Evolutionary conservation across 768 basidiomycete genomes (phyloP).

Genomic region (Rhodotorula graminis): DNA sequence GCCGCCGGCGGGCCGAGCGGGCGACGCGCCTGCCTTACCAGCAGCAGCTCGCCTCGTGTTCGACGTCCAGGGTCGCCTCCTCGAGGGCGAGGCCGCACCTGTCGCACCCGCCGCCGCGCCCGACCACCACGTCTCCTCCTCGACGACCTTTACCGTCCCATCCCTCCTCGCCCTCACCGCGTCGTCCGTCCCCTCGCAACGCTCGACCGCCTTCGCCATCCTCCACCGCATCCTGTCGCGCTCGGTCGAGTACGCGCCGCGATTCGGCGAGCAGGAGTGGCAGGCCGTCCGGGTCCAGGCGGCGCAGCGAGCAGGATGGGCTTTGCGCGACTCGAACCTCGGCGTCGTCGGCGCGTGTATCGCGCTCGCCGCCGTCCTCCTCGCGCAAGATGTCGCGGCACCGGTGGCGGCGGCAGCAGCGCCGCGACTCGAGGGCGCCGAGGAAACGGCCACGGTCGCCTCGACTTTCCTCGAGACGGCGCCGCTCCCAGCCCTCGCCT

Average conservation of each 20-base stretch:
- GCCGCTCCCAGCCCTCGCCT: slow-evolving; percentile 1
- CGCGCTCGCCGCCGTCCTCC: slow-evolving; percentile 1
- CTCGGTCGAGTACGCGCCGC: not conserved
- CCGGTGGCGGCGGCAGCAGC: too few relatives aligned
- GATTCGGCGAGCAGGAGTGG: slow-evolving; percentile 22
- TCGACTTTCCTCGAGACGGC: slow-evolving; percentile 1
- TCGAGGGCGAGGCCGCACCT: not conserved
- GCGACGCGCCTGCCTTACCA: not conserved
- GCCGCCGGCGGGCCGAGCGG: not conserved
- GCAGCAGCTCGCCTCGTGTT: not conserved
- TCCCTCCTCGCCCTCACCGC: slow-evolving; percentile 25
- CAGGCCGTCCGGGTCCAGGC: not conserved
- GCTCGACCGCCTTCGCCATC: slow-evolving; percentile 21
- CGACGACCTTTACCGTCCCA: slow-evolving; percentile 22
- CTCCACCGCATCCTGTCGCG: slow-evolving; percentile 15
- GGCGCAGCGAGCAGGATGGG: slow-evolving; percentile 6
- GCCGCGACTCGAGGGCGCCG: slow-evolving; percentile 1
- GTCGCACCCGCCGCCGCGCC: not conserved
- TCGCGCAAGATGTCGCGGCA: not conserved
- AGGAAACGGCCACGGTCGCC: slow-evolving; percentile 9
- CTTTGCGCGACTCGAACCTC: slow-evolving; percentile 18
- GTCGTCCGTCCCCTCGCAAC: slow-evolving; percentile 34
- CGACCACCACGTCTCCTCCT: slow-evolving; percentile 30
- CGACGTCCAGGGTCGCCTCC: slow-evolving; percentile 9
- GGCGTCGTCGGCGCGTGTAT: slow-evolving; percentile 11